A percentile compares a stretch with the other conserved stretches of the same genome.
Conservation (phyloP, 768 basidiomycete genomes). For the Suillus hirtellus region DNA sequence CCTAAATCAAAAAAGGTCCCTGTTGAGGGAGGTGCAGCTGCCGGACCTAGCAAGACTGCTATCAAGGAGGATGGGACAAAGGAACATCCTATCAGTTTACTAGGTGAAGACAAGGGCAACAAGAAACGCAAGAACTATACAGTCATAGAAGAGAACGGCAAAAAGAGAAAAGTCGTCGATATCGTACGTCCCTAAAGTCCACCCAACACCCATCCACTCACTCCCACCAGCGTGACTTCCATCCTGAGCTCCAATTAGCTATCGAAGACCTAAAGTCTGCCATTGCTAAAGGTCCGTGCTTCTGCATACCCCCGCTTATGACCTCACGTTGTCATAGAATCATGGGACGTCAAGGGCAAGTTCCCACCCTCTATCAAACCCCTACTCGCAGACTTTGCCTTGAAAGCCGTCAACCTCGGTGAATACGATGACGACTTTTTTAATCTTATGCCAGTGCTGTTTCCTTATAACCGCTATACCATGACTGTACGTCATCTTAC, state of each 20-base stretch:
- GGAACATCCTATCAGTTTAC: conserved; percentile 51
- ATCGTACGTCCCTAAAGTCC: conserved; percentile 42
- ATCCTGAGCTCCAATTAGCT: conserved; percentile 62
- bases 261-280: conserved; percentile 60
- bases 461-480: conserved; percentile 95
- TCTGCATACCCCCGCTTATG: not conserved
- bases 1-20: conserved; percentile 62
- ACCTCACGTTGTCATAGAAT: conserved; percentile 45
- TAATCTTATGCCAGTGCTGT: conserved; percentile 79
- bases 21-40: conserved; percentile 18
- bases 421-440: conserved; percentile 95
- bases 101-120: conserved; percentile 40
- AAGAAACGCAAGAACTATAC: conserved; percentile 60
- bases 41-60: conserved; percentile 17
- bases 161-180: conserved; percentile 72
- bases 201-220: not conserved
- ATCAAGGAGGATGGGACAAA: conserved; percentile 43
- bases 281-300: conserved; percentile 55
- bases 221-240: conserved; percentile 57
- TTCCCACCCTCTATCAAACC: conserved; percentile 86
- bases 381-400: conserved; percentile 63
- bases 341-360: conserved; percentile 81
- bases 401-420: conserved; percentile 78
- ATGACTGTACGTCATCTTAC: conserved; percentile 63
- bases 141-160: conserved; percentile 54